A percentile compares a stretch with the other conserved stretches of the same genome.
Conservation (phyloP, 306 rosid genomes). For the Sicyos edulis region DNA sequence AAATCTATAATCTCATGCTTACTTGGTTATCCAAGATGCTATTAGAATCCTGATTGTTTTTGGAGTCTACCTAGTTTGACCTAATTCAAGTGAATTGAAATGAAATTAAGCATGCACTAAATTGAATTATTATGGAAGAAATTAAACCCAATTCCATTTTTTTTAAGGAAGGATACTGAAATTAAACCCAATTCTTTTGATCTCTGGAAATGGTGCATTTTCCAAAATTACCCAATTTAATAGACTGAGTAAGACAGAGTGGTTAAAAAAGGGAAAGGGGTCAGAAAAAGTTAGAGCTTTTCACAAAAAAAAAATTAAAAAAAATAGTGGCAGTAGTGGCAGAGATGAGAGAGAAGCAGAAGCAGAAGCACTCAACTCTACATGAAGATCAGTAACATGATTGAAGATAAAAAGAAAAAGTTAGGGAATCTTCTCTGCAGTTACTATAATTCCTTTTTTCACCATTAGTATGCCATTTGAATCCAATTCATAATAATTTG, state of each 20-base stretch:
- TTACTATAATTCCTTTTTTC: constrained; percentile 24
- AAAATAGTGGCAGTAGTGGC: constrained; percentile 17
- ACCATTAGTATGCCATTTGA: background rate
- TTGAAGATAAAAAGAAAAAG: constrained; percentile 60
- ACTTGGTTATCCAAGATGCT: no score
- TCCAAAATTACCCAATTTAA: background rate
- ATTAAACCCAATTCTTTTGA: background rate
- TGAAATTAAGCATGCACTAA: no score
- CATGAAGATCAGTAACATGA: constrained; percentile 57
- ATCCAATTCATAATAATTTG: no score
- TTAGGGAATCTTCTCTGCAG: constrained; percentile 70
- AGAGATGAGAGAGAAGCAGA: background rate
- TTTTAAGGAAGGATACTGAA: background rate
- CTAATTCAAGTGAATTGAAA: no score
- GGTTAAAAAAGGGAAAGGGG: constrained; percentile 46
- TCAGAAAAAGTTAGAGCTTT: constrained; percentile 74
- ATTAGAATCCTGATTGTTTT: no score
- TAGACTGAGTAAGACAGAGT: background rate
- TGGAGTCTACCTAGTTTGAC: no score
- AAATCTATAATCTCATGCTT: no score
- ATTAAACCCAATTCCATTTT: no score
- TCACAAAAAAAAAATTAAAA: constrained; percentile 80
- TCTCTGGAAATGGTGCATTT: background rate
- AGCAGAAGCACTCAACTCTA: background rate
- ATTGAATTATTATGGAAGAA: background rate